A percentile compares a stretch with the other conserved stretches of the same genome.
These are phyloP conservation scores for Leccinum variabile DNA, from an alignment of 1,284 basidiomycete species.

Conservation along the genomic window DNA sequence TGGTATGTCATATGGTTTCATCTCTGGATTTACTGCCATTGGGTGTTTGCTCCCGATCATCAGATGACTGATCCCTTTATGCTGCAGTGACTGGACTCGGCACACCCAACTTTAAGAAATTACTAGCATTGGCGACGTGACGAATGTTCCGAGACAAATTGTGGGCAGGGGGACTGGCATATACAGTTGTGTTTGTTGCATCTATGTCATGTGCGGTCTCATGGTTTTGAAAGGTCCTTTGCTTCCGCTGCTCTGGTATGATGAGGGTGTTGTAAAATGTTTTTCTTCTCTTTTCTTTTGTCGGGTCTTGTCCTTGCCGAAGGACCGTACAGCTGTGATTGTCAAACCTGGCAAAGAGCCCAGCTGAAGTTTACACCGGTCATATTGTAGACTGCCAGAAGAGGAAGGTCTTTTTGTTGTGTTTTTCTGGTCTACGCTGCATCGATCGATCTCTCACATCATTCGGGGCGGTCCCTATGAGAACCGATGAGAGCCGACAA, in stretches of 20 bases:
- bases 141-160: neutral
- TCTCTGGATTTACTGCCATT: neutral
- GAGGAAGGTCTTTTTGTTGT: too few relatives aligned
- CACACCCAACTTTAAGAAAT: slow-evolving; percentile 43
- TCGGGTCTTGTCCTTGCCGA: neutral
- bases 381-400: too few relatives aligned
- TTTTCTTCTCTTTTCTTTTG: neutral
- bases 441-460: too few relatives aligned
- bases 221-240: neutral
- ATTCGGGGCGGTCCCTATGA: too few relatives aligned
- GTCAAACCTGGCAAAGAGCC: too few relatives aligned
- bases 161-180: too few relatives aligned
- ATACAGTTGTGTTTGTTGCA: neutral
- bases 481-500: neutral
- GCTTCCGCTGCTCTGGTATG: neutral
- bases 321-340: neutral
- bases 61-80: neutral
- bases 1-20: slow-evolving; percentile 11
- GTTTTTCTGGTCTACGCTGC: too few relatives aligned
- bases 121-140: slow-evolving; percentile 21
- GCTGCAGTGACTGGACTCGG: slow-evolving; percentile 46
- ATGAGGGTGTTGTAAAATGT: too few relatives aligned
- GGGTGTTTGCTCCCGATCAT: neutral
- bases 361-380: neutral
- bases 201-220: neutral